Evolutionary conservation across 352 stramenopile species (phyloP).

Genomic region (Pelagophyceae sp.): DNA sequence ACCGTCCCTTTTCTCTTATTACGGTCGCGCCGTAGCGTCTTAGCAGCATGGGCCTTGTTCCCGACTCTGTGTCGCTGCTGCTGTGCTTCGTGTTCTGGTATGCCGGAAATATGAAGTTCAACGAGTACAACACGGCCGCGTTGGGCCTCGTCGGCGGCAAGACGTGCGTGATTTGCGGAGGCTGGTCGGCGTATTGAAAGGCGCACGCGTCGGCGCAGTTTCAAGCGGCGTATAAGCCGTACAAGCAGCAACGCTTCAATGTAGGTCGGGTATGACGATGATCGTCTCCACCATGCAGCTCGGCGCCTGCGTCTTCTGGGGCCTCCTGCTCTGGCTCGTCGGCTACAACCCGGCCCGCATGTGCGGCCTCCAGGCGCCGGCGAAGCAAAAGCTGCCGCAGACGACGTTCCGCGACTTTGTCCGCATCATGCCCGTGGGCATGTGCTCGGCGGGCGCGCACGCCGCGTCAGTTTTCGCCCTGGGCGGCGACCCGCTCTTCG

Average conservation of each 20-base stretch:
- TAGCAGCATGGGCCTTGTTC: constrained; percentile 25
- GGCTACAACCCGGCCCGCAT: constrained; percentile 38
- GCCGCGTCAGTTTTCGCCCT: constrained; percentile 36
- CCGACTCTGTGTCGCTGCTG: constrained; percentile 35
- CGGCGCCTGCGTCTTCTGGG: constrained; percentile 39
- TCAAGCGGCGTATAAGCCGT: too few relatives aligned
- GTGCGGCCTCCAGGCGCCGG: constrained; percentile 37
- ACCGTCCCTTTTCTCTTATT: too few relatives aligned
- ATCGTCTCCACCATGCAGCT: constrained; percentile 24
- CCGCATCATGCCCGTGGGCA: constrained; percentile 40
- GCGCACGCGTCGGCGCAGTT: too few relatives aligned
- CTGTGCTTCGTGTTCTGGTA: constrained; percentile 47
- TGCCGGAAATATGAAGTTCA: constrained; percentile 45
- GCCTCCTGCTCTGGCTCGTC: constrained; percentile 40
- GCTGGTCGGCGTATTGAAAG: too few relatives aligned
- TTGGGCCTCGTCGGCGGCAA: constrained; percentile 39
- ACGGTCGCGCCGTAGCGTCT: too few relatives aligned
- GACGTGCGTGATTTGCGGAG: too few relatives aligned
- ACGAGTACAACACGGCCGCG: constrained; percentile 43
- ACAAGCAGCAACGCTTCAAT: too few relatives aligned
- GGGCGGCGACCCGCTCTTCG: constrained; percentile 40
- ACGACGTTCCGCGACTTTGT: constrained; percentile 35
- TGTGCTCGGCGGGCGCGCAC: constrained; percentile 41
- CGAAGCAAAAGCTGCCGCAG: constrained; percentile 36
- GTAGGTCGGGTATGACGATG: constrained; percentile 26